These are phyloP conservation scores for Alisma plantagoaquatica DNA, from an alignment of 106 monocot species.

Conservation along the genomic window DNA sequence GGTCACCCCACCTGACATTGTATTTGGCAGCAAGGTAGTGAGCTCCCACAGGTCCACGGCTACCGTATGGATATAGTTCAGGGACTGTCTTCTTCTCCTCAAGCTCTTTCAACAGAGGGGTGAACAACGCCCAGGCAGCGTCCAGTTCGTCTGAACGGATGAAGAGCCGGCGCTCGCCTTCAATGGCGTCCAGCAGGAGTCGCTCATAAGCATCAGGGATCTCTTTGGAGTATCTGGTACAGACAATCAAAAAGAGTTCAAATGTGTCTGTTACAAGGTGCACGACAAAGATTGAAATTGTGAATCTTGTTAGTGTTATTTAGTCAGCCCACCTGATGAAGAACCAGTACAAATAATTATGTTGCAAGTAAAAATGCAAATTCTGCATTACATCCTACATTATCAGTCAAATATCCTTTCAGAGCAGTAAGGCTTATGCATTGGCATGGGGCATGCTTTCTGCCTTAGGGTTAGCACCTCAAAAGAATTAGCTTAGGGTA, in stretches of 20 bases:
- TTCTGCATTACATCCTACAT: too few relatives aligned
- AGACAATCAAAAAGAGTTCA: neutral
- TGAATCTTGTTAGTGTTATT: too few relatives aligned
- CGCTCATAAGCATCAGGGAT: constrained; percentile 93
- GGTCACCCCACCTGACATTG: constrained; percentile 77
- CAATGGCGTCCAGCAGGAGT: constrained; percentile 72
- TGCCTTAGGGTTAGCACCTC: too few relatives aligned
- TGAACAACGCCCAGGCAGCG: constrained; percentile 86
- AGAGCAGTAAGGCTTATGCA: too few relatives aligned
- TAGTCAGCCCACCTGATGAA: too few relatives aligned
- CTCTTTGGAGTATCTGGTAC: constrained; percentile 66
- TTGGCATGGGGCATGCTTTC: too few relatives aligned
- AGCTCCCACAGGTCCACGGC: constrained; percentile 67
- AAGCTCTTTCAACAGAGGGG: constrained; percentile 66
- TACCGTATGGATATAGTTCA: constrained; percentile 78
- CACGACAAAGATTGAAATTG: too few relatives aligned
- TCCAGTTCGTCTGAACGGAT: constrained; percentile 83
- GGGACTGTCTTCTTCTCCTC: constrained; percentile 75
- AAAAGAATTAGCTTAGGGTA: too few relatives aligned
- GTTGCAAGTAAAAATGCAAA: too few relatives aligned
- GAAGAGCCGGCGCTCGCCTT: constrained; percentile 80
- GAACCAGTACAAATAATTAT: too few relatives aligned
- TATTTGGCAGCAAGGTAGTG: constrained; percentile 81
- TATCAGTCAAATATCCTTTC: too few relatives aligned
- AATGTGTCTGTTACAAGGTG: too few relatives aligned